phyloP scores from a whole-genome alignment of 2,329 filamentous ascomycete species.

The Periconia sp. region DNA sequence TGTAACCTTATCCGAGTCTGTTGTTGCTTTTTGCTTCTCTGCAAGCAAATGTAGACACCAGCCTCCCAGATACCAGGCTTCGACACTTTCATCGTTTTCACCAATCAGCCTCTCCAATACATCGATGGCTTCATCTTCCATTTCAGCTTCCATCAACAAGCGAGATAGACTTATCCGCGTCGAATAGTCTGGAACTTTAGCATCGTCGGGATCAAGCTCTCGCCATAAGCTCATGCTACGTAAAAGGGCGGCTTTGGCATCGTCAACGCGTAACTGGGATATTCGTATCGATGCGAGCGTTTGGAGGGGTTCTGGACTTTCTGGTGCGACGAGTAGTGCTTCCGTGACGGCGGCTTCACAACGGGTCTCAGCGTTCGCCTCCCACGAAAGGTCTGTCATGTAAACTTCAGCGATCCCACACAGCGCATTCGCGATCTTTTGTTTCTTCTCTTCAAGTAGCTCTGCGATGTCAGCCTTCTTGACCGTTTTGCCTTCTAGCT shows the following conservation, averaged over 20 bases:
- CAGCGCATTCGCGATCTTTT: conserved; percentile 86
- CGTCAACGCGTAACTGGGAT: conserved; percentile 79
- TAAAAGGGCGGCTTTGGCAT: conserved; percentile 78
- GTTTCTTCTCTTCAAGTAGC: conserved; percentile 70
- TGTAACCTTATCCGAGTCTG: conserved; percentile 59
- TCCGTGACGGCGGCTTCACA: conserved; percentile 92
- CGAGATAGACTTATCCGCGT: conserved; percentile 82
- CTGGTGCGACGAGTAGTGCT: conserved; percentile 82
- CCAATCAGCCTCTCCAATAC: conserved; percentile 82
- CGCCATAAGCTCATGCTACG: conserved; percentile 86
- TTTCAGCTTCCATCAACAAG: conserved; percentile 85
- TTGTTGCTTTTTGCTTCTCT: conserved; percentile 65
- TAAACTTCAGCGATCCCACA: conserved; percentile 96
- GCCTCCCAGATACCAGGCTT: conserved; percentile 95
- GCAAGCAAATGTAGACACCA: conserved; percentile 87
- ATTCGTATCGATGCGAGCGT: conserved; percentile 93
- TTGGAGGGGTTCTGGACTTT: conserved; percentile 88
- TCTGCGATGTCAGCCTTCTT: conserved; percentile 41
- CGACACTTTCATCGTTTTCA: conserved; percentile 93
- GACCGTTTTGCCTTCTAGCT: conserved; percentile 57
- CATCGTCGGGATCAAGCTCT: conserved; percentile 74
- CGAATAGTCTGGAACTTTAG: conserved; percentile 81
- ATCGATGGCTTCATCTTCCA: conserved; percentile 83
- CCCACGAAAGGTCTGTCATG: conserved; percentile 96
- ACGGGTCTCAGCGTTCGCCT: conserved; percentile 84